Conservation (phyloP, 352 stramenopile species). For the Pythium diclinum region DNA sequence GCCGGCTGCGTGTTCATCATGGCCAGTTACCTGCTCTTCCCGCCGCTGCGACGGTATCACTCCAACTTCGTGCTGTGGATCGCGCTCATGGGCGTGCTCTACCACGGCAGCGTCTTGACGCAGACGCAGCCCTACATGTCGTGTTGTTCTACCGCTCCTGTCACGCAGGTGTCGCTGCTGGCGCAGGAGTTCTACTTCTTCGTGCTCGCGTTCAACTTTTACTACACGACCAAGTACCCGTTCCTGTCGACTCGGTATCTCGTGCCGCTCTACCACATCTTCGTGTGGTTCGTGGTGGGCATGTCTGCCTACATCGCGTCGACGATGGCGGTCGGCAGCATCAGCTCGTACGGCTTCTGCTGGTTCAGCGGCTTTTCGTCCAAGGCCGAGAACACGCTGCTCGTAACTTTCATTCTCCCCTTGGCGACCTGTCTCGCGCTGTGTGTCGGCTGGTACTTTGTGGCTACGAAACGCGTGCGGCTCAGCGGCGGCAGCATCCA, state of each 20-base stretch:
- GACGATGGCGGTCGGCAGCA: constrained; percentile 36
- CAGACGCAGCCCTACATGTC: constrained; percentile 49
- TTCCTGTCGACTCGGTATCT: constrained; percentile 76
- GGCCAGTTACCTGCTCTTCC: constrained; percentile 76
- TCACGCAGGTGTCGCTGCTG: constrained; percentile 70
- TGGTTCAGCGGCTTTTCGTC: constrained; percentile 55
- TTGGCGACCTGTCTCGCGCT: constrained; percentile 59
- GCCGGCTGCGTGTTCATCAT: constrained; percentile 78
- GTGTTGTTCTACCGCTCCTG: constrained; percentile 59
- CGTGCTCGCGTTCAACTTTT: constrained; percentile 81
- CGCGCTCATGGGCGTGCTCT: constrained; percentile 73
- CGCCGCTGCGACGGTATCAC: constrained; percentile 75
- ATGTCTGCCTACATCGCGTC: constrained; percentile 53
- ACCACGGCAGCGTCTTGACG: constrained; percentile 66
- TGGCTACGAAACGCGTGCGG: constrained; percentile 67
- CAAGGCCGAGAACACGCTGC: constrained; percentile 40
- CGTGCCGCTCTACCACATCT: constrained; percentile 63
- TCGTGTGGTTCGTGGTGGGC: constrained; percentile 56
- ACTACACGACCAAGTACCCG: constrained; percentile 86
- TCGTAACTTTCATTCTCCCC: constrained; percentile 65
- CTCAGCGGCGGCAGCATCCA: constrained; percentile 42
- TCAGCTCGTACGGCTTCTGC: constrained; percentile 82
- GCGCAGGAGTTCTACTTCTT: constrained; percentile 86
- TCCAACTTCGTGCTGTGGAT: constrained; percentile 80
- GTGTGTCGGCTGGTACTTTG: constrained; percentile 69